These are phyloP conservation scores for Colletotrichum sp. DNA, from an alignment of 2,329 filamentous ascomycete genomes.

Conservation along the genomic window DNA sequence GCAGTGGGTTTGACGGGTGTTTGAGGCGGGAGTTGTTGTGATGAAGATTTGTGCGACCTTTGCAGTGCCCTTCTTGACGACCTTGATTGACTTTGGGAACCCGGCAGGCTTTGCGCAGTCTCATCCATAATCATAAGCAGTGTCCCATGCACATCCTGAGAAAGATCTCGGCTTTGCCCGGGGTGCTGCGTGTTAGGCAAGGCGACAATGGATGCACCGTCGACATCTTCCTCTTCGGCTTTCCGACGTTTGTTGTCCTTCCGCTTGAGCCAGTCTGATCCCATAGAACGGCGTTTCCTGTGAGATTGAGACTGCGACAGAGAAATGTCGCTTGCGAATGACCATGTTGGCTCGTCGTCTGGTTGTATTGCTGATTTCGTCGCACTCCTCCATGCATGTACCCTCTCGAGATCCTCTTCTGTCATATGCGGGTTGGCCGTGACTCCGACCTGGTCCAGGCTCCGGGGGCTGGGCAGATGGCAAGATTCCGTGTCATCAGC, in stretches of 20 bases:
- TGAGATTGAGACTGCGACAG: constrained; percentile 24
- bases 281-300: constrained; percentile 24
- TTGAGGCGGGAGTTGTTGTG: neutral
- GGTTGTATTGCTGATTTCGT: constrained; percentile 10
- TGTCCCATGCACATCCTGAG: neutral
- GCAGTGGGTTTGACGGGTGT: neutral
- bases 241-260: constrained; percentile 30
- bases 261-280: constrained; percentile 36
- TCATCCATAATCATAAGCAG: neutral
- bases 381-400: constrained; percentile 34
- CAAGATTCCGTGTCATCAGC: constrained; percentile 25
- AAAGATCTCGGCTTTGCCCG: neutral
- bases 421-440: constrained; percentile 32
- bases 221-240: neutral
- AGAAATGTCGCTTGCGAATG: constrained; percentile 24
- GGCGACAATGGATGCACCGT: neutral
- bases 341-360: constrained; percentile 10
- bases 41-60: neutral
- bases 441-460: constrained; percentile 36
- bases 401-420: constrained; percentile 32
- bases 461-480: constrained; percentile 46
- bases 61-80: neutral
- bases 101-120: neutral
- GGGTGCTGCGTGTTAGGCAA: neutral
- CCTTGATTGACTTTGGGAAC: neutral